Percentiles rank a stretch among this genome's conserved stretches.
These are phyloP conservation scores for Epichloe typhina DNA, from an alignment of 2,329 filamentous ascomycete species.

Conservation along the genomic window DNA sequence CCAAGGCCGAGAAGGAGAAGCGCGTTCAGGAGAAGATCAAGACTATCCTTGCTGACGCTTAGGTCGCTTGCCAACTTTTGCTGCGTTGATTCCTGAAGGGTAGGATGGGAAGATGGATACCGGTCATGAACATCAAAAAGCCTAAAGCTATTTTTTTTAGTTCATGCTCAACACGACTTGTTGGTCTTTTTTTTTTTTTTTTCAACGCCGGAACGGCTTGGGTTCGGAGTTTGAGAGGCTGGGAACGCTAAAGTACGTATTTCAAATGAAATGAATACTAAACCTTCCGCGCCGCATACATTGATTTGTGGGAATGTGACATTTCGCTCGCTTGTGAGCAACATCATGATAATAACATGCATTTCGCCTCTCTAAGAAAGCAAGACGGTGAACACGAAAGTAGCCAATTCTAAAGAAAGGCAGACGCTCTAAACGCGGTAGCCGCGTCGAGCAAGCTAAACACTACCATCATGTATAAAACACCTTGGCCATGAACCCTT, in stretches of 20 bases:
- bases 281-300: constrained; percentile 9
- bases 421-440: no score
- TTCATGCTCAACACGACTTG: background rate
- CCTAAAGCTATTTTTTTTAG: background rate
- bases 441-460: no score
- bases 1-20: constrained; percentile 69
- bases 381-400: background rate
- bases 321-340: background rate
- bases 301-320: background rate
- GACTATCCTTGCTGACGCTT: constrained; percentile 49
- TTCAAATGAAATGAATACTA: constrained; percentile 25
- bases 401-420: no score
- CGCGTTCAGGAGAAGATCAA: constrained; percentile 86
- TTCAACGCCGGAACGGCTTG: constrained; percentile 12
- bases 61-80: constrained; percentile 13
- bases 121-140: background rate
- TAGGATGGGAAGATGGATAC: background rate
- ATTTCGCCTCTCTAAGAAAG: background rate
- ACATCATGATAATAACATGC: background rate
- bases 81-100: background rate
- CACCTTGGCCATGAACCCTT: constrained; percentile 4
- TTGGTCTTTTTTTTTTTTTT: background rate
- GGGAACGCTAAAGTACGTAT: constrained; percentile 21
- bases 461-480: constrained; percentile 1
- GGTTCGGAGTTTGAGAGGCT: constrained; percentile 30